Base-by-base conservation (phyloP, 1,139 yeast species). In the Tardiomyces blankii region DNA sequence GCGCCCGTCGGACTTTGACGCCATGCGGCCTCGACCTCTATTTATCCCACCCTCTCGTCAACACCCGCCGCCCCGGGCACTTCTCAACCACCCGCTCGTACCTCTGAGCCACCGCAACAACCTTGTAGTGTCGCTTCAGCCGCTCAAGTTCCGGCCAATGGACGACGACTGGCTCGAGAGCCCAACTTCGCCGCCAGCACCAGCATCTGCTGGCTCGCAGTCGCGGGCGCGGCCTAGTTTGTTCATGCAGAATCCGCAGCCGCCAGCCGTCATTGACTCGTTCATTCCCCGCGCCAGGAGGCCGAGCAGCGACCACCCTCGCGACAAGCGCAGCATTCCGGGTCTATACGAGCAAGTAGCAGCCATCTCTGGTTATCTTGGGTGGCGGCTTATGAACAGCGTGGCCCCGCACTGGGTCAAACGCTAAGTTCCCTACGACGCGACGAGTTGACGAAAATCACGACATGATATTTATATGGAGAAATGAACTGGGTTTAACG, bases 81-180 rank as follows among this genome's bases (percentile, higher is more conserved):
- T 21, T 7, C 25, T 21, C 25, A 21, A 21, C 25, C 25, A 21
- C 25, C 25, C 25, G 25, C 39, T 49, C 25, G 56, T 56, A 9
- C 61, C 60, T 2, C 46, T 55, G 38, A 54, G 60, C 4, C 52
- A 54, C 25, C 46, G 57, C 32, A 52, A 52, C 46, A 52, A 50
- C 43, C 51, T 53, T 12, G 28, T 55, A 6, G 47, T 49, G 33
- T 44, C 51, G 7, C 52, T 55, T 7, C 49, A 48, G 18, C 51
- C 59, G n/a, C 44, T 56, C 39, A 45, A 47, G 30, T 57, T 57
- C 49, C 44, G 50, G 38, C 51, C 57, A 1, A 51, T 52, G 51
- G 61, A 58, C 18, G 60, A 57, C 38, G 61, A 56, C 48, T 57
- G 61, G 61, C 49, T 58, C 16, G 61, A 58, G 35, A 21, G 25